Conservation (phyloP, 2,329 filamentous ascomycete genomes). For the Aureobasidium sp. region DNA sequence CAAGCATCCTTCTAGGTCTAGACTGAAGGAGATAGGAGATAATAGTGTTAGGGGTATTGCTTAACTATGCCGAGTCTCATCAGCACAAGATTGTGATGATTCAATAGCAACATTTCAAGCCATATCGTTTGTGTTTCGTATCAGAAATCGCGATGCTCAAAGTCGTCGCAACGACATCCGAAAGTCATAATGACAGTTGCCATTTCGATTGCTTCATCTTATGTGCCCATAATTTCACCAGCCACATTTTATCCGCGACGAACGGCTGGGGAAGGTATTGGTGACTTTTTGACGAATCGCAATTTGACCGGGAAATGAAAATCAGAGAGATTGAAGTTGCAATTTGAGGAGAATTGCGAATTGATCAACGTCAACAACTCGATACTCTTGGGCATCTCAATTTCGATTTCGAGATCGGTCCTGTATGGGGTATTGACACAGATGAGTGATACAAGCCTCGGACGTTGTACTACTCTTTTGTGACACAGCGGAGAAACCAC, state of each 20-base stretch:
- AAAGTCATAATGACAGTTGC: background rate
- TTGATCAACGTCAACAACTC: background rate
- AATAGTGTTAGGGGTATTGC: background rate
- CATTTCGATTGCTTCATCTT: background rate
- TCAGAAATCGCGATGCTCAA: background rate
- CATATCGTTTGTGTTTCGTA: background rate
- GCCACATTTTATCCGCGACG: background rate
- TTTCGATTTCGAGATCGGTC: background rate
- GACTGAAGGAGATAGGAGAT: too few species aligned
- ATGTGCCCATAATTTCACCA: background rate
- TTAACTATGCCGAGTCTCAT: background rate
- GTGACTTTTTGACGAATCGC: background rate
- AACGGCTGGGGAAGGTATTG: background rate
- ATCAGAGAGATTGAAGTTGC: background rate
- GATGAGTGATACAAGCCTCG: background rate
- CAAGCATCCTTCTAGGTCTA: background rate
- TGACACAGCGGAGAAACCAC: background rate
- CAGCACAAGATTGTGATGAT: background rate
- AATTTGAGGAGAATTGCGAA: constrained; percentile 2
- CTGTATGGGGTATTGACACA: background rate
- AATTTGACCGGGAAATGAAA: constrained; percentile 8
- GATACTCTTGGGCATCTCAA: background rate
- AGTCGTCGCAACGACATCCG: background rate
- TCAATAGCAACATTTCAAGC: background rate
- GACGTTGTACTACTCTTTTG: background rate